Evolutionary conservation across 768 basidiomycete genomes (phyloP).

Genomic region (Kwoniella botswanensis): DNA sequence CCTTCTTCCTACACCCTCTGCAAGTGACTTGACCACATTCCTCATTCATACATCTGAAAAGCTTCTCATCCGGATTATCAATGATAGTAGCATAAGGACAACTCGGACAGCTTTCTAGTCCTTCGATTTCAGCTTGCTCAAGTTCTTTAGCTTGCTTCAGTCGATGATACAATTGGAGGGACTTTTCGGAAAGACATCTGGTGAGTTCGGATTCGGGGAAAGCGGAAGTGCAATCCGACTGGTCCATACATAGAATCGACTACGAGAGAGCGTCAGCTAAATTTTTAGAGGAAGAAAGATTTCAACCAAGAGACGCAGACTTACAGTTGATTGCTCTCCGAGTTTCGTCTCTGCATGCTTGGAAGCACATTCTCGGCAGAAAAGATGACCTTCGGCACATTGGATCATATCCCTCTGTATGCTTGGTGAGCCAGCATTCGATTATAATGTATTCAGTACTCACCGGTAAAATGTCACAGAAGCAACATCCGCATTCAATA

Average conservation of each 20-base stretch:
- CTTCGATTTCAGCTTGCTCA: conserved; percentile 74
- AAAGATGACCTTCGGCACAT: conserved; percentile 86
- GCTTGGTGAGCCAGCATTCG: not conserved
- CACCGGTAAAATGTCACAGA: conserved; percentile 72
- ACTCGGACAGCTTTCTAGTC: conserved; percentile 85
- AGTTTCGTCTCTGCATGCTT: conserved; percentile 72
- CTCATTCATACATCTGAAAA: conserved; percentile 64
- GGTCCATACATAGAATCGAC: conserved; percentile 81
- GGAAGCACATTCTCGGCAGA: conserved; percentile 75
- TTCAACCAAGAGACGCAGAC: conserved; percentile 60
- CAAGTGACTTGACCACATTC: conserved; percentile 80
- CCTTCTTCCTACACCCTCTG: conserved; percentile 72
- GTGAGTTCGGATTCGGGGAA: conserved; percentile 75
- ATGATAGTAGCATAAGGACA: conserved; percentile 87
- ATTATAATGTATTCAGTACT: conserved; percentile 49
- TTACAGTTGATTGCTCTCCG: conserved; percentile 55
- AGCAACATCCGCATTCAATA: conserved; percentile 89
- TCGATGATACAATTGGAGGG: conserved; percentile 67
- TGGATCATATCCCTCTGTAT: conserved; percentile 79
- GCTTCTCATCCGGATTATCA: conserved; percentile 69
- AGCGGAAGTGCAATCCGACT: conserved; percentile 68
- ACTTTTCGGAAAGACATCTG: conserved; percentile 70
- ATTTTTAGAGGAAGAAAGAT: not conserved
- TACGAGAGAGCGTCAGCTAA: conserved; percentile 11
- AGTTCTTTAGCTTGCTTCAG: conserved; percentile 79